Conservation (phyloP, 148 eudicot genomes). For the Nepenthes mirabilis region DNA sequence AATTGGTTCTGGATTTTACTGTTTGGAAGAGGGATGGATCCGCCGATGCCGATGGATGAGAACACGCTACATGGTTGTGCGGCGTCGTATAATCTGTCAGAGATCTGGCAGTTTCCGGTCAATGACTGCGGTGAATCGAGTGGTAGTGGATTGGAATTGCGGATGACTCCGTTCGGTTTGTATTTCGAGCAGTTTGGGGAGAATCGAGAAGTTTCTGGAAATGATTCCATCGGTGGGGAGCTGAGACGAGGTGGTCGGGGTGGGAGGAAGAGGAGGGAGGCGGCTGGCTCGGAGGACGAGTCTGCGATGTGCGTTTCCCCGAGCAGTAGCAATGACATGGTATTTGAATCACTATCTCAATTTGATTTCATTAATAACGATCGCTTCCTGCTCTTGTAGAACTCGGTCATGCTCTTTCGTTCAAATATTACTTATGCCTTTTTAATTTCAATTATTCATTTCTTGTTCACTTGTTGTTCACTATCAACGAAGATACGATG, state of each 20-base stretch:
- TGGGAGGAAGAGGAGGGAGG: slow-evolving; percentile 28
- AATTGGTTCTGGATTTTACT: background rate
- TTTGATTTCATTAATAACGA: background rate
- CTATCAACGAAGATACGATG: too few relatives aligned
- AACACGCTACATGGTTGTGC: slow-evolving; percentile 13
- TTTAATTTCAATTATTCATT: too few relatives aligned
- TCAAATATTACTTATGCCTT: too few relatives aligned
- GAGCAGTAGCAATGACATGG: slow-evolving; percentile 34
- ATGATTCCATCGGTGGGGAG: slow-evolving; percentile 16
- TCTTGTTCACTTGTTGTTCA: too few relatives aligned
- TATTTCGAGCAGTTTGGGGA: slow-evolving; percentile 14
- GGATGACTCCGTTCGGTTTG: slow-evolving; percentile 12
- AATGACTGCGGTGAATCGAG: slow-evolving; percentile 3
- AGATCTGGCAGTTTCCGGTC: slow-evolving; percentile 65
- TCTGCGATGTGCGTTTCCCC: slow-evolving; percentile 20
- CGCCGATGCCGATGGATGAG: slow-evolving; percentile 28
- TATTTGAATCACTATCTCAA: slow-evolving; percentile 3
- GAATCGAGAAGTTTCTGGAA: slow-evolving; percentile 14
- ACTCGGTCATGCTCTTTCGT: too few relatives aligned
- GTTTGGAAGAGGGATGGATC: slow-evolving; percentile 30
- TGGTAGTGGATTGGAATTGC: slow-evolving; percentile 1
- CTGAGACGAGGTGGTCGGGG: slow-evolving; percentile 1
- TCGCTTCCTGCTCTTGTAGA: background rate
- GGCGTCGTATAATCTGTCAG: slow-evolving; percentile 32
- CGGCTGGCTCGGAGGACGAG: slow-evolving; percentile 13